Conservation (phyloP, 176 grass and related monocot genomes). For the Miscanthus lutarioriparius region DNA sequence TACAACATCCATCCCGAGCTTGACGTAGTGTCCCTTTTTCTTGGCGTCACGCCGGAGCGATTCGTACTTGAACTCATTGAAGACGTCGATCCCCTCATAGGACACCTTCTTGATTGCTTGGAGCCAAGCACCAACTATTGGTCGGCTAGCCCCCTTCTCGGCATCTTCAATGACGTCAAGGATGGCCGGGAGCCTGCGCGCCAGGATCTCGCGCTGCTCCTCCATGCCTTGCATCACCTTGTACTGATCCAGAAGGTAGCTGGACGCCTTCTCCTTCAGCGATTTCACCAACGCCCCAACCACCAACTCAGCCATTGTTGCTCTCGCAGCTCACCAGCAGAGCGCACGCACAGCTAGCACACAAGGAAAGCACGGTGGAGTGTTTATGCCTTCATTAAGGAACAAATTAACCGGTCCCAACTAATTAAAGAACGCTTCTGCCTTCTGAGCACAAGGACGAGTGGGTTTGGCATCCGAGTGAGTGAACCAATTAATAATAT, state of each 20-base stretch:
- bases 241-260: background rate
- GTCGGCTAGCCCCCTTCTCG: background rate
- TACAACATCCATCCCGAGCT: background rate
- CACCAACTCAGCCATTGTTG: no score
- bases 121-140: background rate
- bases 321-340: no score
- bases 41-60: background rate
- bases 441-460: no score
- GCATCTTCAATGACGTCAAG: background rate
- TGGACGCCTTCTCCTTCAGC: background rate
- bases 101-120: background rate
- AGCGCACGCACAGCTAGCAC: no score
- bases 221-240: background rate
- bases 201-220: background rate
- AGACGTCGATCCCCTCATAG: background rate
- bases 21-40: background rate
- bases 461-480: no score
- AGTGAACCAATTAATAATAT: no score
- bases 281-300: no score
- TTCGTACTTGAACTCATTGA: background rate
- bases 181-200: background rate
- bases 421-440: no score
- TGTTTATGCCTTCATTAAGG: no score
- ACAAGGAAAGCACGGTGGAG: no score
- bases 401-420: no score